These are phyloP conservation scores for Scedosporium apiospermum DNA, from an alignment of 2,329 filamentous ascomycete genomes.

Conservation along the genomic window DNA sequence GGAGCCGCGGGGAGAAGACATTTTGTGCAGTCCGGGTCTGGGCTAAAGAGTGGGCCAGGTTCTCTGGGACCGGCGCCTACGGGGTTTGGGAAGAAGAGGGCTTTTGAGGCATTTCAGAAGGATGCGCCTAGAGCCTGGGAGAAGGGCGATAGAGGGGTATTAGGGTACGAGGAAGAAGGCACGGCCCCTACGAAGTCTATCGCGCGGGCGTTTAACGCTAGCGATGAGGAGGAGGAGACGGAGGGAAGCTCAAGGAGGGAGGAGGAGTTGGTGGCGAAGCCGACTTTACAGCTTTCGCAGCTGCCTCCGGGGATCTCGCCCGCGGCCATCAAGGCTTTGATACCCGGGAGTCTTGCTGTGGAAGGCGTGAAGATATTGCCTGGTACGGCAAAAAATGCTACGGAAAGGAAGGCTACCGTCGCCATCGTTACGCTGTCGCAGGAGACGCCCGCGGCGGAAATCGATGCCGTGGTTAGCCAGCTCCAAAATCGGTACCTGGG, in stretches of 20 bases:
- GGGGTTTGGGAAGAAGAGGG: conserved; percentile 44
- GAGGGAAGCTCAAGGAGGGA: conserved; percentile 22
- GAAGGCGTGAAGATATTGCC: conserved; percentile 66
- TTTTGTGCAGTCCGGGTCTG: conserved; percentile 43
- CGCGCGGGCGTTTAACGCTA: conserved; percentile 64
- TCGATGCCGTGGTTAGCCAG: conserved; percentile 68
- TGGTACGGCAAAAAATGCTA: conserved; percentile 35
- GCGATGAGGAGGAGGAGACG: conserved; percentile 44
- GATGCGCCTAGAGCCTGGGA: conserved; percentile 25
- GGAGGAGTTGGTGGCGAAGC: conserved; percentile 52
- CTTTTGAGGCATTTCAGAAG: conserved; percentile 34
- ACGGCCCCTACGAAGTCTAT: conserved; percentile 37
- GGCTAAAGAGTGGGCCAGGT: conserved; percentile 50
- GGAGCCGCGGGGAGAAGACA: conserved; percentile 46
- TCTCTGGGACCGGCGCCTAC: conserved; percentile 46
- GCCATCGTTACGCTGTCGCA: conserved; percentile 75
- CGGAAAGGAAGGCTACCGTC: conserved; percentile 61
- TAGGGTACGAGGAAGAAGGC: conserved; percentile 26
- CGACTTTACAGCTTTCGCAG: conserved; percentile 51
- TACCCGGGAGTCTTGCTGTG: conserved; percentile 51
- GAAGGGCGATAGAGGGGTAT: conserved; percentile 22
- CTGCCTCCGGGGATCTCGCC: conserved; percentile 52
- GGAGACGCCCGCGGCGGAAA: conserved; percentile 73
- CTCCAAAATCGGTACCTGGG: conserved; percentile 80
- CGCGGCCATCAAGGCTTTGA: conserved; percentile 48